Conservation (phyloP, 2,329 filamentous ascomycete genomes). For the Fusarium staphyleae region DNA sequence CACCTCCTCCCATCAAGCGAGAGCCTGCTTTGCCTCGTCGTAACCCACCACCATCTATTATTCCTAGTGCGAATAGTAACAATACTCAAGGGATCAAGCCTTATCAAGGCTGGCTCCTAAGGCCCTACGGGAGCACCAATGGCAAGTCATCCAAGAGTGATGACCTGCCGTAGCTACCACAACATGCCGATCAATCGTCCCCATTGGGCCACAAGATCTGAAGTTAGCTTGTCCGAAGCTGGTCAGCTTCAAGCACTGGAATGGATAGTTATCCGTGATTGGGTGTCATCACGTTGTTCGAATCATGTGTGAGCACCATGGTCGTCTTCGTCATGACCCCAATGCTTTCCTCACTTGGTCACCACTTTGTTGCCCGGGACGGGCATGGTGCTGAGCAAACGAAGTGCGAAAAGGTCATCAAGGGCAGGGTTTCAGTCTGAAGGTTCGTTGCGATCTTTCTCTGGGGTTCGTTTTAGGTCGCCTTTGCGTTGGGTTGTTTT, state of each 20-base stretch:
- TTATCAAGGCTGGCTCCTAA: slow-evolving; percentile 49
- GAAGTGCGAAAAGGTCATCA: slow-evolving; percentile 1
- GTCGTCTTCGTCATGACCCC: not conserved
- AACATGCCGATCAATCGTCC: not conserved
- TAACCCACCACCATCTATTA: slow-evolving; percentile 45
- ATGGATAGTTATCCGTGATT: slow-evolving; percentile 39
- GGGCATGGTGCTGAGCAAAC: not conserved
- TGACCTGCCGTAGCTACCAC: slow-evolving; percentile 41
- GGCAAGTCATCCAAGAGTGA: slow-evolving; percentile 45
- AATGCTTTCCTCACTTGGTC: not conserved
- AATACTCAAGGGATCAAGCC: slow-evolving; percentile 45
- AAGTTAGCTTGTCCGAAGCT: not conserved
- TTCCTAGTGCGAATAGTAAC: slow-evolving; percentile 44
- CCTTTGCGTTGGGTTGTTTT: slow-evolving; percentile 13
- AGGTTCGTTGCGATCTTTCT: not conserved
- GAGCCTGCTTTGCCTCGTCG: slow-evolving; percentile 43
- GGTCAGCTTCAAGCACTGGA: slow-evolving; percentile 4
- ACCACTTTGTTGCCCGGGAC: not conserved
- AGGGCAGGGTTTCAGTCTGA: not conserved
- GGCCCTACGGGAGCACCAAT: slow-evolving; percentile 47
- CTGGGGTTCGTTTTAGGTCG: not conserved
- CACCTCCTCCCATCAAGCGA: slow-evolving; percentile 46
- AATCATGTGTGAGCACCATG: slow-evolving; percentile 21
- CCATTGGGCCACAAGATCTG: not conserved
- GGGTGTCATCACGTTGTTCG: slow-evolving; percentile 1